Evolutionary conservation across 805 yeast species (phyloP).

Genomic region (Scheffersomyces coipomensis): DNA sequence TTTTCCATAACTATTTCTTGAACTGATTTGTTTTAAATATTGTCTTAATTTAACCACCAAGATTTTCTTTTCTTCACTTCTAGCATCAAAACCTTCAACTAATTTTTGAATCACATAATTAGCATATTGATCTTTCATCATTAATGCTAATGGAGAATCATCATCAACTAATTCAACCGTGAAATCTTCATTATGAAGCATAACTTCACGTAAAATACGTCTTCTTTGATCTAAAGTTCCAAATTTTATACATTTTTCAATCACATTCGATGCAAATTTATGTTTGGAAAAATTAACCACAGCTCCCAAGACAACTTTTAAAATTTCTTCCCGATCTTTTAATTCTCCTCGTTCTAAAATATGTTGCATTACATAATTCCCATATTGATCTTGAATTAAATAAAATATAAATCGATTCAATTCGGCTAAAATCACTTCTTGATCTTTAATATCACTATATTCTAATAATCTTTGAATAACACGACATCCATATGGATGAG

Average conservation of each 20-base stretch:
- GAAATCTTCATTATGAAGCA: constrained; percentile 50
- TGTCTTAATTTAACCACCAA: constrained; percentile 76
- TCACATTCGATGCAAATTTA: constrained; percentile 96
- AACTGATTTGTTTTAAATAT: constrained; percentile 69
- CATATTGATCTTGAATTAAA: constrained; percentile 93
- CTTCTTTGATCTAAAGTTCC: constrained; percentile 65
- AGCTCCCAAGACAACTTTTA: constrained; percentile 65
- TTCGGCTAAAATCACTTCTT: constrained; percentile 64
- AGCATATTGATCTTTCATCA: constrained; percentile 98
- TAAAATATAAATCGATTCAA: constrained; percentile 69
- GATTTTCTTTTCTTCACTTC: constrained; percentile 61
- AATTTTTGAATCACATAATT: constrained; percentile 95
- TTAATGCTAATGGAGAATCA: constrained; percentile 70
- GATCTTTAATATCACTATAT: constrained; percentile 65
- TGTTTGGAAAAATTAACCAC: constrained; percentile 88
- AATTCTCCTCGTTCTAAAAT: constrained; percentile 79
- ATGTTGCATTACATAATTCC: constrained; percentile 96
- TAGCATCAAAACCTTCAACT: constrained; percentile 69
- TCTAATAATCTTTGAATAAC: constrained; percentile 92
- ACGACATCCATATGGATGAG: constrained; percentile 97
- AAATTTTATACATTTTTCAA: constrained; percentile 84
- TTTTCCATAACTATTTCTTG: constrained; percentile 69
- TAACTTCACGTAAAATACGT: constrained; percentile 63
- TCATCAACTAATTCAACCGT: constrained; percentile 52
- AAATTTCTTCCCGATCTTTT: constrained; percentile 59